Conservation (phyloP, 805 yeast genomes). For the Priceomyces medius region DNA sequence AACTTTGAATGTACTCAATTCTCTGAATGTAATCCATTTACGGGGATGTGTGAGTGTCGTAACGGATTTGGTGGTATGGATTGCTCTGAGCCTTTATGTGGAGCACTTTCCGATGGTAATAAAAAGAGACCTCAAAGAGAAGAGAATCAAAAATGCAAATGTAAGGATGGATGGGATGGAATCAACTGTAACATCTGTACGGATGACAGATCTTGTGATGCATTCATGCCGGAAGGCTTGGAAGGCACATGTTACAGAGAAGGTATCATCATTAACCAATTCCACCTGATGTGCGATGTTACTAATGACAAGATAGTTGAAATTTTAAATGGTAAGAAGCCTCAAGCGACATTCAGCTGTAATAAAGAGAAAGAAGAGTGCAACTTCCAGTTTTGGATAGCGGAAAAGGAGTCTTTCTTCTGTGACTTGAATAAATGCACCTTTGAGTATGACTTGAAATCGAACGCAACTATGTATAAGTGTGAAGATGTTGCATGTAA, state of each 20-base stretch:
- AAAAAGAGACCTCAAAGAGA: slow-evolving; percentile 63
- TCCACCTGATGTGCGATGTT: slow-evolving; percentile 92
- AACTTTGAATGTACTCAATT: slow-evolving; percentile 88
- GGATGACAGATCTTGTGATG: slow-evolving; percentile 71
- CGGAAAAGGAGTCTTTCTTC: slow-evolving; percentile 81
- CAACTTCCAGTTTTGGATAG: slow-evolving; percentile 96
- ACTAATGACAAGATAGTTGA: slow-evolving; percentile 83
- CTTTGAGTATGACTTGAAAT: slow-evolving; percentile 58
- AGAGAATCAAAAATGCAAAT: slow-evolving; percentile 57
- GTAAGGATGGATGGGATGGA: slow-evolving; percentile 89
- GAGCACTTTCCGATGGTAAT: slow-evolving; percentile 65
- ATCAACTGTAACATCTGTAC: slow-evolving; percentile 89
- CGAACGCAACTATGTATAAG: slow-evolving; percentile 70
- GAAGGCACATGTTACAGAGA: slow-evolving; percentile 86
- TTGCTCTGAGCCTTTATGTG: slow-evolving; percentile 86
- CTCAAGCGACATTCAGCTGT: slow-evolving; percentile 92
- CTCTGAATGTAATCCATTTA: slow-evolving; percentile 80
- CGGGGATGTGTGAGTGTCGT: slow-evolving; percentile 90
- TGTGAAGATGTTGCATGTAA: slow-evolving; percentile 81
- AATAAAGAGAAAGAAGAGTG: slow-evolving; percentile 63
- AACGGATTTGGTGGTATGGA: slow-evolving; percentile 93
- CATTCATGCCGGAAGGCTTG: slow-evolving; percentile 82
- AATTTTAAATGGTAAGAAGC: slow-evolving; percentile 74
- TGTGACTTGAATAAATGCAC: slow-evolving; percentile 80
- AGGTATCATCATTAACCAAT: slow-evolving; percentile 77